Evolutionary conservation across 176 grass and related monocot genomes (phyloP), one percentile per base, ranked within the genome.

Genomic region (Metroxylon sagu): DNA sequence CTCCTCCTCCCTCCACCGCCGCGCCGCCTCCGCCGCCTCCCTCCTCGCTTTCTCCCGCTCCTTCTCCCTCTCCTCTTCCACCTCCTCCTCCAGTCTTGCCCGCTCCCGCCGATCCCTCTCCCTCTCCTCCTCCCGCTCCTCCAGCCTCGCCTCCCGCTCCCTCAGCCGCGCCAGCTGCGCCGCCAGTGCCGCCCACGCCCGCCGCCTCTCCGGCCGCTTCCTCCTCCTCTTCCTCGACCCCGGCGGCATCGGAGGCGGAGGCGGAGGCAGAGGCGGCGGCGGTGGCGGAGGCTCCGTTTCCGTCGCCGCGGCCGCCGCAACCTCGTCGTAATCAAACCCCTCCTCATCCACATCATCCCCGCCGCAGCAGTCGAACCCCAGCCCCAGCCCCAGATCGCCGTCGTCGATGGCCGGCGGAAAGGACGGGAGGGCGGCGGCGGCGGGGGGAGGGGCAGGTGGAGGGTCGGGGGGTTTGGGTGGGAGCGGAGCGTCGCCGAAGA

Each of bases 401-500:
- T 31, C 50, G 26, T 54, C 50, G 53, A 21, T 29, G 53, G 35
- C 35, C 35, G 35, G 8, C 35, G 35, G 10, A 43, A 43, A 43
- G 35, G 35, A 43, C 10, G 35, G 35, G 8, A 43, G 6, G 35
- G 35, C 35, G 1, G 8, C 35, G 28, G 28, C 28, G 28, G 28
- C 3, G 35, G 35, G 8, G 35, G 35, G 35, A 43, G 35, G 35
- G 10, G 35, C 8, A 43, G 35, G 8, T 1, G 28, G 23, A 28
- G 52, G 29, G 1, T 31, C 53, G 0, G 25, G 52, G 18, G 66
- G 53, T 23, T 16, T 54, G 19, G 53, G 30, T 18, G 66, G 66
- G 29, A 69, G 54, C 52, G 53, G 14, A 2, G 52, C 52, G 15
- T 69, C 53, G 53, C 66, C 66, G 29, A 69, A 69, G 66, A 69